Base-by-base conservation (phyloP, 306 rosid species). In the Ammopiptanthus mongolicus region DNA sequence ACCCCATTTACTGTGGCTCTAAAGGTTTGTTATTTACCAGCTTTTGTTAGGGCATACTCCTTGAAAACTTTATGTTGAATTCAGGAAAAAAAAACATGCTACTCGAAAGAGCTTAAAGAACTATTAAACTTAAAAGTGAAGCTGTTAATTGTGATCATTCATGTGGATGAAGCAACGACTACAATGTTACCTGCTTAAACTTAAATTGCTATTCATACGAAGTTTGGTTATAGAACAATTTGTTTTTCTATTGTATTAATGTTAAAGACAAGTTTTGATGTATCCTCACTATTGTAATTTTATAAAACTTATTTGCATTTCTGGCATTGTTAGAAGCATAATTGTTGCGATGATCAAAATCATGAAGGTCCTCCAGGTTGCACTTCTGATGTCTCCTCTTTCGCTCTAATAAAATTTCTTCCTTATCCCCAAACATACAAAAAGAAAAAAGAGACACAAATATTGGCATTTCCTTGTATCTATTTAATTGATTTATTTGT, bases 1-100 rank as follows among this genome's bases (percentile, higher is more conserved):
- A 85, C 64, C 88, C 97, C 44, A 80, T 89, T 44, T 95, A 95
- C 76, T 76, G 91, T 71, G 97, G 85, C 73, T 84, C 97, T 31
- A 91, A 95, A 95, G 97, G 98, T 95, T 84, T 85, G 87, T 62
- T 67, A 61, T 52, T 66, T 60, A 21, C 69, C 13, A 12, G 41
- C 53, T 65, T 77, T 65, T 41, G 41, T 71, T 52, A 36, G 44
- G 53, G 46, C 60, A 61, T 39, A 47, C 48, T 65, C n/a, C n/a
- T 78, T 23, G 37, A 19, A 39, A 37, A 41, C 31, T 79, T 74
- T 65, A 39, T 71, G 65, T 12, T 37, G 42, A 50, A 34, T 37
- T 51, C 31, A 17, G n/a, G 51, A 56, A 72, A 28, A 29, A 9
- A 21, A 37, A 17, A 28, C 13, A 7, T 61, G 58, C 9, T 52